Conservation (phyloP, 805 yeast genomes). For the Barnettozyma wickerhamii region DNA sequence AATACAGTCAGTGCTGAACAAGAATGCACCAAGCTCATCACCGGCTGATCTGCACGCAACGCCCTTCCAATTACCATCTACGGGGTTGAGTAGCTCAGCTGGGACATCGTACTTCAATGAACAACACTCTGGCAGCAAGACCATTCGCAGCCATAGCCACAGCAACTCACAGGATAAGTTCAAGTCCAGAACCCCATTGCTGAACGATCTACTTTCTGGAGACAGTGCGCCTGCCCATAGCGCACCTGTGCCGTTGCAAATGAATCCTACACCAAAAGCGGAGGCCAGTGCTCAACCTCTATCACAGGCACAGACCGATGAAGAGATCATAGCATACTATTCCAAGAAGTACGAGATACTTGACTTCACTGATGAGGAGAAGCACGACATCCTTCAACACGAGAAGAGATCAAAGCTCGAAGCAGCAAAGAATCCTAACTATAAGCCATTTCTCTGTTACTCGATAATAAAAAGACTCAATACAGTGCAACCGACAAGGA, state of each 20-base stretch:
- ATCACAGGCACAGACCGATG: constrained; percentile 16
- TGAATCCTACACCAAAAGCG: not conserved
- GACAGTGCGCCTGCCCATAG: not conserved
- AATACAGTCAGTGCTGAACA: not conserved
- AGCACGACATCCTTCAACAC: constrained; percentile 27
- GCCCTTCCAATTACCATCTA: not conserved
- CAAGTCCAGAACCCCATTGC: constrained; percentile 9
- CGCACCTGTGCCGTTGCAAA: not conserved
- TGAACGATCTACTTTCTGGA: constrained; percentile 5
- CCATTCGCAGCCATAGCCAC: not conserved
- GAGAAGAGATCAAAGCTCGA: constrained; percentile 26
- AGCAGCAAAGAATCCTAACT: constrained; percentile 23
- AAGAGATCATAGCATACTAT: constrained; percentile 26
- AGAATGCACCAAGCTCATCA: not conserved
- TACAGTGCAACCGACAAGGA: constrained; percentile 17
- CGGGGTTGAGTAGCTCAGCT: not conserved
- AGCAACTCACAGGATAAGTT: not conserved
- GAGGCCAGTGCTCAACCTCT: not conserved
- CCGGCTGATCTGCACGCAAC: not conserved
- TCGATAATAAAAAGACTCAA: constrained; percentile 27
- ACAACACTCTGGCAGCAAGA: not conserved
- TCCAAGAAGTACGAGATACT: constrained; percentile 22
- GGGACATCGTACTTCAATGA: not conserved
- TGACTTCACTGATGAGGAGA: constrained; percentile 27
- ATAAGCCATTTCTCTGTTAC: constrained; percentile 26